phyloP scores from a whole-genome alignment of 2,329 filamentous ascomycete genomes.

The Pleurostoma richardsiae region DNA sequence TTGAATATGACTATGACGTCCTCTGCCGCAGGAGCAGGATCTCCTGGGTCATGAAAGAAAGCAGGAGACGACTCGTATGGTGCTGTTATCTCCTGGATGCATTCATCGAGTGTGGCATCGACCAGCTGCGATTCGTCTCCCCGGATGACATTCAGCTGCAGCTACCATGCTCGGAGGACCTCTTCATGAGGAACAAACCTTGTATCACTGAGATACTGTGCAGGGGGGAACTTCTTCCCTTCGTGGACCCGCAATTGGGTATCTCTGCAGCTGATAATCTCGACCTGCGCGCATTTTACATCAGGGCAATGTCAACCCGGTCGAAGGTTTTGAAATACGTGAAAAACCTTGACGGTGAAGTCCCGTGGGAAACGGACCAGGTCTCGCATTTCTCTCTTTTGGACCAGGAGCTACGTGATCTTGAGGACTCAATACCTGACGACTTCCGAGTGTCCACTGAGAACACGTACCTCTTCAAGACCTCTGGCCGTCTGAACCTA shows the following conservation, averaged over 20 bases:
- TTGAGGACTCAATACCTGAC: constrained; percentile 1
- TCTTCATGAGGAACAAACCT: constrained; percentile 2
- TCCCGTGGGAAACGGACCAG: constrained; percentile 2
- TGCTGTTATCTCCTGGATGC: constrained; percentile 5
- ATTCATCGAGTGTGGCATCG: constrained; percentile 6
- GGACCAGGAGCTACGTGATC: constrained; percentile 1
- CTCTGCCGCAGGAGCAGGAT: constrained; percentile 1
- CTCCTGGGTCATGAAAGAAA: constrained; percentile 1
- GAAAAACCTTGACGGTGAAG: constrained; percentile 4
- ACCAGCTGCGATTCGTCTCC: constrained; percentile 4
- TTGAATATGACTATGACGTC: constrained; percentile 4
- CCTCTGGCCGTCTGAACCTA: constrained; percentile 4
- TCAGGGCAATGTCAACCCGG: constrained; percentile 3
- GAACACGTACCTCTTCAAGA: constrained; percentile 3
- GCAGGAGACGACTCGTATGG: constrained; percentile 3
- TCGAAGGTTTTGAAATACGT: constrained; percentile 4
- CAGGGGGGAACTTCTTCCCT: not conserved
- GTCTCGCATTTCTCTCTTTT: constrained; percentile 3
- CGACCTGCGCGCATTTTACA: not conserved
- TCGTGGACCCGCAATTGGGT: not conserved
- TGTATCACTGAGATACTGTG: constrained; percentile 3
- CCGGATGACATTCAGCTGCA: constrained; percentile 2
- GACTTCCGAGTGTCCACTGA: constrained; percentile 1
- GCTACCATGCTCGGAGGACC: constrained; percentile 4
- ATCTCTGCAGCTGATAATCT: not conserved